Conservation (phyloP, 2,329 filamentous ascomycete genomes). For the Basipetospora chlamydospora region DNA sequence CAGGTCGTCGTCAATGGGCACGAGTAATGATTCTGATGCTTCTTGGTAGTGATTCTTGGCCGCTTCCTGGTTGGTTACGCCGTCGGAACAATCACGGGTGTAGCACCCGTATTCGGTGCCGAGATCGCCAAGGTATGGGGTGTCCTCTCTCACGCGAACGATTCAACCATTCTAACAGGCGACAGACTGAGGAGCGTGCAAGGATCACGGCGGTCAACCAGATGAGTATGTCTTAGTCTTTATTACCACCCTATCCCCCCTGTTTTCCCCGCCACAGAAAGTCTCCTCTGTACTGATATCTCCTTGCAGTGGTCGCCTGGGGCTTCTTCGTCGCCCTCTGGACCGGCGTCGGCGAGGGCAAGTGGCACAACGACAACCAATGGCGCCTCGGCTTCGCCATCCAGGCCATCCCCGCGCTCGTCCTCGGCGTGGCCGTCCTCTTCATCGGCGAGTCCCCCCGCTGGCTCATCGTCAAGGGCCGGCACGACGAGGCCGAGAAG, state of each 20-base stretch:
- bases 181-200: slow-evolving; percentile 21
- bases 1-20: too few relatives aligned
- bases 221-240: slow-evolving; percentile 18
- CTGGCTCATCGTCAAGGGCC: slow-evolving; percentile 28
- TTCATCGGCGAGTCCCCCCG: slow-evolving; percentile 32
- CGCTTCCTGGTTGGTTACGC: slow-evolving; percentile 23
- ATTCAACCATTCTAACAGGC: background rate
- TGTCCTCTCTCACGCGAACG: too few relatives aligned
- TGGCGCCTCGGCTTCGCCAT: slow-evolving; percentile 32
- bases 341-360: slow-evolving; percentile 31
- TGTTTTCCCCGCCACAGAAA: too few relatives aligned
- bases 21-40: too few relatives aligned
- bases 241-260: background rate
- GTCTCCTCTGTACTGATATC: background rate
- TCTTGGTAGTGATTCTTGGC: slow-evolving; percentile 19
- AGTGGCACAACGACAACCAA: slow-evolving; percentile 21
- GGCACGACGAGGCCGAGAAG: slow-evolving; percentile 22
- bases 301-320: slow-evolving; percentile 22
- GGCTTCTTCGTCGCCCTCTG: slow-evolving; percentile 40
- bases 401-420: slow-evolving; percentile 34
- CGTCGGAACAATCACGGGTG: slow-evolving; percentile 25
- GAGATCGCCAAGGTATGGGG: slow-evolving; percentile 25
- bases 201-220: slow-evolving; percentile 25
- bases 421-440: slow-evolving; percentile 27
- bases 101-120: slow-evolving; percentile 24